Evolutionary conservation across 2,329 filamentous ascomycete genomes (phyloP).

Genomic region (Septoria linicola): DNA sequence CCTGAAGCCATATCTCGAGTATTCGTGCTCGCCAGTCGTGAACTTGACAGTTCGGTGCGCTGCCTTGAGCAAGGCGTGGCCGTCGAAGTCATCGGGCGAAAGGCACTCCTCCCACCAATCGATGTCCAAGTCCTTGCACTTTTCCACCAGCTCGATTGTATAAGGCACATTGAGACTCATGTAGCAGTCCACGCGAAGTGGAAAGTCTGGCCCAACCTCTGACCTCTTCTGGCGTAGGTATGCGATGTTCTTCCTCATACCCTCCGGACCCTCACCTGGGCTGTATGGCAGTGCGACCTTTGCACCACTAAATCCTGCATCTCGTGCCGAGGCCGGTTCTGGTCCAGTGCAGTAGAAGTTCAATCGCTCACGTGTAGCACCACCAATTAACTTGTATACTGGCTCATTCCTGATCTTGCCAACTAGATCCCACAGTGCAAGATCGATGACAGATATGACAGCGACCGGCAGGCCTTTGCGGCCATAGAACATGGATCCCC

Average conservation of each 20-base stretch:
- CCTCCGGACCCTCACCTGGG: slow-evolving; percentile 78
- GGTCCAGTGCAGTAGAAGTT: slow-evolving; percentile 96
- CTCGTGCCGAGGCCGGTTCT: slow-evolving; percentile 73
- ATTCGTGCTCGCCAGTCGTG: slow-evolving; percentile 94
- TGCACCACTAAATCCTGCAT: slow-evolving; percentile 85
- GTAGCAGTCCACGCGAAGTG: slow-evolving; percentile 93
- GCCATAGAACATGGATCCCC: slow-evolving; percentile 93
- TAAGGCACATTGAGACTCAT: slow-evolving; percentile 94
- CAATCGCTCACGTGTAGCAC: slow-evolving; percentile 77
- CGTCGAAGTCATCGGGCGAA: slow-evolving; percentile 86
- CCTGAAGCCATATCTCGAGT: slow-evolving; percentile 89
- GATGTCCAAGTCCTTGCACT: slow-evolving; percentile 78
- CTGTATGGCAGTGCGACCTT: slow-evolving; percentile 90
- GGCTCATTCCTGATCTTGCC: slow-evolving; percentile 91
- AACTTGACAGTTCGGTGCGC: slow-evolving; percentile 90
- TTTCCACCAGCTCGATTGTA: slow-evolving; percentile 86
- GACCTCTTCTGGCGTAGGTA: slow-evolving; percentile 83
- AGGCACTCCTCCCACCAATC: slow-evolving; percentile 98
- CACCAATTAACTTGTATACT: slow-evolving; percentile 91
- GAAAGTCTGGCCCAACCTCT: slow-evolving; percentile 83
- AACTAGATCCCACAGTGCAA: slow-evolving; percentile 87
- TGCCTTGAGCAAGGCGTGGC: slow-evolving; percentile 83
- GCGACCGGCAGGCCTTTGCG: slow-evolving; percentile 87
- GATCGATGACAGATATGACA: slow-evolving; percentile 90
- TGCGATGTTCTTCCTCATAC: slow-evolving; percentile 84